Evolutionary conservation across 129 eudicot genomes (phyloP).

Genomic region (Chrysanthemum lavandulifolium): DNA sequence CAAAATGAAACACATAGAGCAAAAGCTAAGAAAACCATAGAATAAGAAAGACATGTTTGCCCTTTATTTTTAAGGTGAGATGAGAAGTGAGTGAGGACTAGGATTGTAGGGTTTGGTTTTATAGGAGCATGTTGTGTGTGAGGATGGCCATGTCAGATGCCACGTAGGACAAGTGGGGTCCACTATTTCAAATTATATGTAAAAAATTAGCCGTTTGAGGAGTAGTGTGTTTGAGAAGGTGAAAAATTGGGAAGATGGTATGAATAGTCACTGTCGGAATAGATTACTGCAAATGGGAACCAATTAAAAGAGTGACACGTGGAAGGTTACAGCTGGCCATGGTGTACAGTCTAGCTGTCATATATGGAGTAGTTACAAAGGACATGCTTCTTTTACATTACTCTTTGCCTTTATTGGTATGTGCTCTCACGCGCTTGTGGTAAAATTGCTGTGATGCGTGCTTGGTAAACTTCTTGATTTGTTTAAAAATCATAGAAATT

Average conservation of each 20-base stretch:
- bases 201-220: slow-evolving; percentile 50
- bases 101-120: slow-evolving; percentile 15
- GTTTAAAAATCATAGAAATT: too few relatives aligned
- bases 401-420: slow-evolving; percentile 15
- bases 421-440: slow-evolving; percentile 10
- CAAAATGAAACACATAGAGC: slow-evolving; percentile 10
- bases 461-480: not conserved
- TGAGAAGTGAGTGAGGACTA: not conserved
- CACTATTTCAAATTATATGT: slow-evolving; percentile 9
- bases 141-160: slow-evolving; percentile 16
- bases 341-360: slow-evolving; percentile 41
- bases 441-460: too few relatives aligned
- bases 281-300: slow-evolving; percentile 13
- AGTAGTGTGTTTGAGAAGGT: slow-evolving; percentile 30
- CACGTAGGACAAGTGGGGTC: slow-evolving; percentile 22
- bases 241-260: slow-evolving; percentile 23
- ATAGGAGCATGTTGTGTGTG: slow-evolving; percentile 26
- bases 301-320: slow-evolving; percentile 24
- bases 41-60: not conserved
- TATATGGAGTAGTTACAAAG: slow-evolving; percentile 38
- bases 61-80: not conserved
- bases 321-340: slow-evolving; percentile 50
- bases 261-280: slow-evolving; percentile 51
- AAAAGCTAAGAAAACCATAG: not conserved
- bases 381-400: slow-evolving; percentile 31